These are phyloP conservation scores for Dorcoceras hygrometricum DNA, from an alignment of 257 asterid species.

Conservation along the genomic window DNA sequence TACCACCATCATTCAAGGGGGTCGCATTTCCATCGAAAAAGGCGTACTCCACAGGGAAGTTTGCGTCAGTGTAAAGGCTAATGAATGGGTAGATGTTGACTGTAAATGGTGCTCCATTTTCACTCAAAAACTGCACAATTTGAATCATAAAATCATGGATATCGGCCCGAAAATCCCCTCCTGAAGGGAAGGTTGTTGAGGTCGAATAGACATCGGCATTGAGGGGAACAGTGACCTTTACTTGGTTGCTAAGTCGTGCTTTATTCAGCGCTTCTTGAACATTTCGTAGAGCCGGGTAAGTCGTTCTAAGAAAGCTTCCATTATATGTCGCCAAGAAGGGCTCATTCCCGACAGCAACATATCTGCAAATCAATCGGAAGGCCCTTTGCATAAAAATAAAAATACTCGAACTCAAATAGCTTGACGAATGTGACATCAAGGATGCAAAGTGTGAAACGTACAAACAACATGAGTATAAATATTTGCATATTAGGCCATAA, in stretches of 20 bases:
- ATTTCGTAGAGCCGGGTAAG: constrained; percentile 49
- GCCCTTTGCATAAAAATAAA: constrained; percentile 1
- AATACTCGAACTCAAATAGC: neutral
- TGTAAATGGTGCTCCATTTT: constrained; percentile 51
- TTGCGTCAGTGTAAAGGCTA: constrained; percentile 47
- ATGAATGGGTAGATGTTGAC: constrained; percentile 66
- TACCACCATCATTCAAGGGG: constrained; percentile 64
- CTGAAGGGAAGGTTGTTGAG: constrained; percentile 38
- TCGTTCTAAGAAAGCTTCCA: constrained; percentile 51
- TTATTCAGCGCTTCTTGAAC: constrained; percentile 48
- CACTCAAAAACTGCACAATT: constrained; percentile 42
- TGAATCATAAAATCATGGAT: constrained; percentile 45
- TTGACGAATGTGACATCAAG: neutral
- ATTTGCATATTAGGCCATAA: constrained; percentile 9
- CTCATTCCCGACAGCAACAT: constrained; percentile 65
- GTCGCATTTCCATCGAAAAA: constrained; percentile 65
- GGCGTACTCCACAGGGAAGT: constrained; percentile 60
- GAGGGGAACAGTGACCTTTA: constrained; percentile 55
- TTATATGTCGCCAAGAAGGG: constrained; percentile 64
- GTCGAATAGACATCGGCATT: constrained; percentile 55
- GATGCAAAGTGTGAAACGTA: neutral
- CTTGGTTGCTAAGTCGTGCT: constrained; percentile 41
- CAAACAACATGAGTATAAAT: neutral
- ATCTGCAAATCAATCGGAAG: constrained; percentile 31
- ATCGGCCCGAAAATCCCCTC: constrained; percentile 53